Evolutionary conservation across 2,329 filamentous ascomycete genomes (phyloP), one percentile per base, ranked within the genome.

Genomic region (Diaporthe capsici): DNA sequence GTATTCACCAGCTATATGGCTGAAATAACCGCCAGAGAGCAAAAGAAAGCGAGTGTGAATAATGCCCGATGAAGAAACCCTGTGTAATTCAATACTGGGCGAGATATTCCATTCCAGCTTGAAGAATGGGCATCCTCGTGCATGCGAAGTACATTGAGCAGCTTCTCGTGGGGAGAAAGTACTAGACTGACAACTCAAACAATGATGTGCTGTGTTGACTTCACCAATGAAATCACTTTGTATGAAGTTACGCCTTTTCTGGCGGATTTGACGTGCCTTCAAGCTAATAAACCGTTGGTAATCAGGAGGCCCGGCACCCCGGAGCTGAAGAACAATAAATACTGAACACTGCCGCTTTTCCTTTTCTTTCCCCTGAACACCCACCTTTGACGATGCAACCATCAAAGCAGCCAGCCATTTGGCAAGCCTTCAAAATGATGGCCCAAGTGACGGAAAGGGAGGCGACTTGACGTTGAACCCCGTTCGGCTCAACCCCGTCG

Each of bases 401-500:
- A 20, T n/a, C 47, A 42, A 39, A 13, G n/a, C 8, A 28, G 47
- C 47, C 44, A 37, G 22, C 13, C 13, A 49, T 25, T 22, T 28
- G 44, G 10, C 44, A 49, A n/a, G 25, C 28, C 34, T 39, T 53
- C 31, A 53, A 39, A 7, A 53, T 42, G 44, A 39, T 39, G 31
- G 8, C 22, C 28, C 28, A 15, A 25, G 31, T 37, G 13, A 4
- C n/a, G 15, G 39, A 17, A 22, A 15, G 65, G 31, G 22, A 9
- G 5, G n/a, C 5, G 4, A n/a, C 28, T 9, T 13, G 47, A 53
- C 31, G 12, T 39, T 37, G 31, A 53, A 53, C 15, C 28, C 65
- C 65, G 47, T 28, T 25, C 65, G 31, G 34, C 49, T 5, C 20
- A 70, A 70, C 34, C 20, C 65, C 65, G 65, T 70, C 65, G 65